Evolutionary conservation across 2,329 filamentous ascomycete genomes (phyloP), one percentile per base, ranked within the genome.

Genomic region (Phoma sp.): DNA sequence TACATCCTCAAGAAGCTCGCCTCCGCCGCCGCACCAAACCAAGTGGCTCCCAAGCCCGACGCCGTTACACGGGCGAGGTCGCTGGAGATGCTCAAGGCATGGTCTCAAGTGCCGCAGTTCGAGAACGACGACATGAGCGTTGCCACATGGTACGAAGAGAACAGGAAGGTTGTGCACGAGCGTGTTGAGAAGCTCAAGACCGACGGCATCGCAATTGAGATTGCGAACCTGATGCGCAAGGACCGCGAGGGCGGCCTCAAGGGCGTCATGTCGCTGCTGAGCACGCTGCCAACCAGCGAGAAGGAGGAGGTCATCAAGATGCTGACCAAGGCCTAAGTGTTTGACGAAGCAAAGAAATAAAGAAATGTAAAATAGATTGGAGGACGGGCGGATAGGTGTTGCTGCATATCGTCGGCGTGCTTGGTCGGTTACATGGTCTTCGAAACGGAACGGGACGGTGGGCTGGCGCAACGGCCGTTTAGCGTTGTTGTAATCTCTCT

Each of bases 81-180:
- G 77, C 81, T 97, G 51, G 84, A 86, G 68, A 85, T 88, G 59
- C 84, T 99, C 39, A 86, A 88, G 76, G 89, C 91, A 32, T 97
- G 95, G 92, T 92, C 87, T 36, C 87, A 84, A 40, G 82, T 97
- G 53, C 78, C 86, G 36, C 84, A 91, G 64, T 96, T 96, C 75
- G 85, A 89, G 49, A 84, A 83, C 54, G 87, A 91, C 59, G 95
- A 99, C 75, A 86, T 86, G 66, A 88, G 87, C 63, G 95, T 97
- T 23, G 91, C 93, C 4, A 84, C 88, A 66, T 99, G 95, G 95
- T 98, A 97, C 74, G 95, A 99, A 82, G 88, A 93, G 79, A 95
- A 98, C 80, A 84, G 91, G 72, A 91, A 93, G 82, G 79, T 81
- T 33, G 87, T 99, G 43, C 84, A 89, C 59, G 85, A 89, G 59